Base-by-base conservation (phyloP, 305 asterid species). In the Monarda citriodora region DNA sequence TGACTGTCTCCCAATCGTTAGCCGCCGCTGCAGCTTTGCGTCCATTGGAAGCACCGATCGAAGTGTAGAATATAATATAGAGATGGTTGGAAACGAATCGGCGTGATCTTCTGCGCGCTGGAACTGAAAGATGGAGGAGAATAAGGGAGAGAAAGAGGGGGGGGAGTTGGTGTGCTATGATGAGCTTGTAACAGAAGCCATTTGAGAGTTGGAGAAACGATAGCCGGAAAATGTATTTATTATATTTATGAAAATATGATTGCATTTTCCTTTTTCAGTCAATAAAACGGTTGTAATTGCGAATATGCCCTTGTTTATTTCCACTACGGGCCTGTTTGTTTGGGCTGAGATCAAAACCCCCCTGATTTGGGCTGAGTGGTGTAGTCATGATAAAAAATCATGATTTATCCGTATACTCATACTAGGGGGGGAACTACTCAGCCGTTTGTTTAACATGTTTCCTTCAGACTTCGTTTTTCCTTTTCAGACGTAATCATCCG, bases 1-100 rank as follows among this genome's bases (percentile, higher is more conserved):
- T 6, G 95, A 89, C 64, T 84, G 97, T 63, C 82, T 71, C 64
- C 97, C 95, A 44, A 80, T 41, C 23, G 69, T 65, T 72, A 82
- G 80, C 45, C 93, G 89, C 46, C 80, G 81, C 81, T 64, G 89
- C 50, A 77, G 58, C 70, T 72, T 76, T 22, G 93, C 72, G 15
- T 82, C 95, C 96, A 86, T 79, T 18, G 61, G 25, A 51, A 60
- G 23, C 44, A 29, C 40, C 15, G 44, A 47, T 34, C 34, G 12
- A 26, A 37, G 20, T 52, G 6, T 50, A n/a, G n/a, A n/a, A n/a
- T n/a, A n/a, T n/a, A n/a, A 13, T 21, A 7, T 52, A 53, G 61
- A 32, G 53, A 41, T 21, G 21, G 50, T 7, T 57, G 55, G 53
- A n/a, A 70, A 17, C 25, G 66, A 9, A 45, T 37, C 36, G 22